phyloP scores from a whole-genome alignment of 208 protist species.

The Trichomonas gallinae region DNA sequence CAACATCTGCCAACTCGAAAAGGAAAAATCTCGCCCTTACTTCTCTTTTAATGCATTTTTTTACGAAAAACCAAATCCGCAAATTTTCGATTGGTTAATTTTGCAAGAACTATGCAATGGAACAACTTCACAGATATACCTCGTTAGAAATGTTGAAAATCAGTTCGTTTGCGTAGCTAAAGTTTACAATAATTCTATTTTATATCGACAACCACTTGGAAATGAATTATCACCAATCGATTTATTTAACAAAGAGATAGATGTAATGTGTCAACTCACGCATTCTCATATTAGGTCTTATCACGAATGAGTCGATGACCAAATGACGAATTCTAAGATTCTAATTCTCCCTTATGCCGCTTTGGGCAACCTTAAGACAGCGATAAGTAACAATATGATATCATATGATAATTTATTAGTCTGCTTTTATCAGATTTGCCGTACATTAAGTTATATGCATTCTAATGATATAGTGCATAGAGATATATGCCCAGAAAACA shows the following conservation, averaged over 20 bases:
- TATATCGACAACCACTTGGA: background rate
- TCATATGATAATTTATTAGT: background rate
- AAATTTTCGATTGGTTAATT: background rate
- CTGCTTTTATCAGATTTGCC: background rate
- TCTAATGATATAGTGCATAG: background rate
- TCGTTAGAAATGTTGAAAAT: background rate
- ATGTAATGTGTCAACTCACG: background rate
- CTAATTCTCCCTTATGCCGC: background rate
- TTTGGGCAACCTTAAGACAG: background rate
- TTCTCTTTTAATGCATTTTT: background rate
- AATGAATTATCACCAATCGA: background rate
- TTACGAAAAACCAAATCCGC: background rate
- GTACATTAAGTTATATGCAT: background rate
- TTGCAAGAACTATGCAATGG: background rate
- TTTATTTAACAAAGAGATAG: background rate
- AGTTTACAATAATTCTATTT: background rate
- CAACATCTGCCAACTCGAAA: background rate
- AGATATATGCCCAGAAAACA: background rate
- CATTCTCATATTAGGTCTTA: background rate
- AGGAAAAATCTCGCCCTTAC: background rate
- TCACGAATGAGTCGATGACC: background rate
- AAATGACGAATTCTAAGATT: background rate
- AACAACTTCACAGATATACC: background rate
- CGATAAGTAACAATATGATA: background rate
- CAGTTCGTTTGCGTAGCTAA: background rate